These are phyloP conservation scores for Beta corolliflora DNA, from an alignment of 179 eudicot species.

Conservation along the genomic window DNA sequence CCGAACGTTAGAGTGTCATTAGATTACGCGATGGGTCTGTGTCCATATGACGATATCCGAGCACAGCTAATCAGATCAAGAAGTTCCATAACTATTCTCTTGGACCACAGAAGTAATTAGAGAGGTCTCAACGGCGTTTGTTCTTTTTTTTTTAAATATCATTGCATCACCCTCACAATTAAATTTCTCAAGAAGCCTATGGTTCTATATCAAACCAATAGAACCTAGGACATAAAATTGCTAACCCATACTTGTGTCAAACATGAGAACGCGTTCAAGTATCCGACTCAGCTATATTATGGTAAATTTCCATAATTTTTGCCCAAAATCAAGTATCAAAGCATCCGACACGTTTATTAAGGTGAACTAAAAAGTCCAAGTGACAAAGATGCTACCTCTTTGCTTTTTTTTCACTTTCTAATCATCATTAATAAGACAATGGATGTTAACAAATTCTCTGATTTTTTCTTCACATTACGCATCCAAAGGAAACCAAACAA, in stretches of 20 bases:
- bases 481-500: neutral
- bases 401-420: neutral
- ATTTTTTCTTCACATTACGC: neutral
- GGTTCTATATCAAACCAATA: neutral
- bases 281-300: too few relatives aligned
- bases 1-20: neutral
- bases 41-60: neutral
- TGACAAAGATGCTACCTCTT: neutral
- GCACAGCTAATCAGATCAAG: neutral
- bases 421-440: neutral
- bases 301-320: too few relatives aligned
- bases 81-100: neutral
- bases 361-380: too few relatives aligned
- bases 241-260: neutral
- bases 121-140: neutral
- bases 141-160: neutral
- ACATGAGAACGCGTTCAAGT: too few relatives aligned
- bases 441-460: neutral
- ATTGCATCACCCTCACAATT: neutral
- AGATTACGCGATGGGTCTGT: neutral
- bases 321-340: too few relatives aligned
- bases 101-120: neutral
- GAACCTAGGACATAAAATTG: too few relatives aligned
- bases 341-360: too few relatives aligned
- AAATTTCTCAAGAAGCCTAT: neutral